Base-by-base conservation (phyloP, 495 filamentous ascomycete species). In the Penicillium soppii region DNA sequence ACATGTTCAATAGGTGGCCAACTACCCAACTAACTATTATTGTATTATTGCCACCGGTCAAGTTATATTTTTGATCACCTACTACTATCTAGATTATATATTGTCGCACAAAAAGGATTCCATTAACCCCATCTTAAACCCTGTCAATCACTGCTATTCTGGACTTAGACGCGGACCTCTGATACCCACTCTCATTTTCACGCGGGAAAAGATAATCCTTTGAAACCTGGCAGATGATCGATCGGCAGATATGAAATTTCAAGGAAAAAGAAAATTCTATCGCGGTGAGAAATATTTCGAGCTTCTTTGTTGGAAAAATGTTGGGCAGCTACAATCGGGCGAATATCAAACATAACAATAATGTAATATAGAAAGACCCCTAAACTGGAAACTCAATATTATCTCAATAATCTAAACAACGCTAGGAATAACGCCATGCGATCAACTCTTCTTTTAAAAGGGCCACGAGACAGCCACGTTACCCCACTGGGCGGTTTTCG, bases 141-240 rank as follows among this genome's bases (percentile, higher is more conserved):
- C 57, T 50, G 57, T 40, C 53, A 52, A 56, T 59, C 57, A 46
- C 44, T 56, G 13, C 57, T 47, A 20, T 39, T 48, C 37, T 49
- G 1, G 36, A 39, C 9, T 29, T 49, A 32, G 30, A 44, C 17
- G 25, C 3, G 10, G 4, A 32, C 29, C 45, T 33, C 25, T 40
- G 13, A 40, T 32, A 16, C 37, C 45, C 52, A 43, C 52, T 50
- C 5, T 43, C 10, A 29, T 17, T n/a, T n/a, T 45, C 10, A 33
- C 27, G 21, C 19, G 6, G 19, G 33, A 41, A 44, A 52, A 46
- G 22, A 41, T 49, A 49, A 13, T 41, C 42, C 20, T 23, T 17
- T 3, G 26, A 26, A 32, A 32, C 36, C 25, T 49, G 26, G 46
- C 36, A 40, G 10, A 7, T 17, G 17, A 49, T 49, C 46, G 43